phyloP scores from a whole-genome alignment of 441 rosid species.

The Erodium trifolium region DNA sequence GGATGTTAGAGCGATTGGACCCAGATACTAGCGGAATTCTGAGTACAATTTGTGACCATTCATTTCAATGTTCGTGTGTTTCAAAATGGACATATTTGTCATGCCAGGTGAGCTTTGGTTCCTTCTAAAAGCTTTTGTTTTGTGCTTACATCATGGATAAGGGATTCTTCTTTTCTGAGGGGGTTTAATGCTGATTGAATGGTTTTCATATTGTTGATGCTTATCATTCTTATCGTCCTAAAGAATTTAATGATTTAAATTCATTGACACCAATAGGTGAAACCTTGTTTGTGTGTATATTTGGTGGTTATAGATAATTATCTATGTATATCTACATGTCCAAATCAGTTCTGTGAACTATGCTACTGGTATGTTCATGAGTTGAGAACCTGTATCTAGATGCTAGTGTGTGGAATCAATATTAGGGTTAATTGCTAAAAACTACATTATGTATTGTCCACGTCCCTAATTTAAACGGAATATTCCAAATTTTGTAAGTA shows the following conservation, averaged over 20 bases:
- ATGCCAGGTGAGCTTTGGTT: slow-evolving; percentile 49
- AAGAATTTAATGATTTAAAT: neutral
- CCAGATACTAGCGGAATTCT: slow-evolving; percentile 87
- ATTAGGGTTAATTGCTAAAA: no score
- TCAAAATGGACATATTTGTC: slow-evolving; percentile 90
- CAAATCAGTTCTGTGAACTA: neutral
- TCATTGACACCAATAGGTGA: neutral
- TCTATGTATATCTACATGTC: neutral
- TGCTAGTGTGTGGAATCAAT: neutral
- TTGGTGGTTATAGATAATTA: neutral
- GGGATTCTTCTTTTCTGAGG: slow-evolving; percentile 2
- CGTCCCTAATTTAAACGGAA: no score
- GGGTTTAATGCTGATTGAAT: neutral
- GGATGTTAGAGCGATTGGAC: slow-evolving; percentile 75
- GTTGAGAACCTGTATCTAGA: neutral
- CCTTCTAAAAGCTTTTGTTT: neutral
- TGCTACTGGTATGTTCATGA: neutral
- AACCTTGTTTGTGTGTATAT: neutral
- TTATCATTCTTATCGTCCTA: neutral
- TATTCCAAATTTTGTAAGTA: no score
- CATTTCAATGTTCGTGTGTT: slow-evolving; percentile 86
- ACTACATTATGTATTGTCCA: no score
- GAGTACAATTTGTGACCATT: slow-evolving; percentile 82
- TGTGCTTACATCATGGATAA: neutral
- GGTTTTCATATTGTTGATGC: neutral